phyloP scores from a whole-genome alignment of 2,329 filamentous ascomycete species.

The Aureobasidium uvarum region DNA sequence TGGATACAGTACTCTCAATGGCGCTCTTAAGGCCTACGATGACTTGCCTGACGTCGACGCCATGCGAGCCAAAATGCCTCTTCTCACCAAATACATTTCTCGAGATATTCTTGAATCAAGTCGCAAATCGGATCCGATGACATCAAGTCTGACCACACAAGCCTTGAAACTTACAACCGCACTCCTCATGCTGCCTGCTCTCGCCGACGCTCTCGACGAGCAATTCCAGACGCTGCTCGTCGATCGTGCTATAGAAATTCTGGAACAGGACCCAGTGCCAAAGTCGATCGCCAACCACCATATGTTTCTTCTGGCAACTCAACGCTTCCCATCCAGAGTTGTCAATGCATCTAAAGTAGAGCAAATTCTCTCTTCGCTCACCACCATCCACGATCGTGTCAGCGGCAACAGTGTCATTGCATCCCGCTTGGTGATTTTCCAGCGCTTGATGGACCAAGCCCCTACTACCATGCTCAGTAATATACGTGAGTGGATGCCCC shows the following conservation, averaged over 20 bases:
- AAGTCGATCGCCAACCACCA: slow-evolving; percentile 78
- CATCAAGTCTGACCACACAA: slow-evolving; percentile 71
- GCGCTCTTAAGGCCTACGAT: slow-evolving; percentile 75
- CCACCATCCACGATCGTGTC: slow-evolving; percentile 69
- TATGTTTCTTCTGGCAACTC: slow-evolving; percentile 75
- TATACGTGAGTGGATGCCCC: slow-evolving; percentile 72
- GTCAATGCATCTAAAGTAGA: slow-evolving; percentile 71
- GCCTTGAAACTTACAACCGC: slow-evolving; percentile 74
- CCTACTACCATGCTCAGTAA: slow-evolving; percentile 68
- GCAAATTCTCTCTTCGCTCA: slow-evolving; percentile 67
- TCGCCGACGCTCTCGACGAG: slow-evolving; percentile 66
- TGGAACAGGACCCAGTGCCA: slow-evolving; percentile 65
- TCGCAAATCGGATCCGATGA: slow-evolving; percentile 50
- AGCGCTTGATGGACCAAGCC: slow-evolving; percentile 70
- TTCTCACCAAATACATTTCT: slow-evolving; percentile 78
- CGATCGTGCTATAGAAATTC: slow-evolving; percentile 72
- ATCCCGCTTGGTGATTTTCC: slow-evolving; percentile 75
- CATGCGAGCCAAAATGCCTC: slow-evolving; percentile 70
- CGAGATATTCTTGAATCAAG: slow-evolving; percentile 65
- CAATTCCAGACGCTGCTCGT: slow-evolving; percentile 79
- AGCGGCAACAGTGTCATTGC: slow-evolving; percentile 78
- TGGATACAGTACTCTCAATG: slow-evolving; percentile 77
- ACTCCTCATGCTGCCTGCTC: slow-evolving; percentile 71
- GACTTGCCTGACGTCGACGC: slow-evolving; percentile 73
- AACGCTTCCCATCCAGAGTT: slow-evolving; percentile 72